Conservation (phyloP, 257 asterid genomes). For the Fraxinus pennsylvanica region DNA sequence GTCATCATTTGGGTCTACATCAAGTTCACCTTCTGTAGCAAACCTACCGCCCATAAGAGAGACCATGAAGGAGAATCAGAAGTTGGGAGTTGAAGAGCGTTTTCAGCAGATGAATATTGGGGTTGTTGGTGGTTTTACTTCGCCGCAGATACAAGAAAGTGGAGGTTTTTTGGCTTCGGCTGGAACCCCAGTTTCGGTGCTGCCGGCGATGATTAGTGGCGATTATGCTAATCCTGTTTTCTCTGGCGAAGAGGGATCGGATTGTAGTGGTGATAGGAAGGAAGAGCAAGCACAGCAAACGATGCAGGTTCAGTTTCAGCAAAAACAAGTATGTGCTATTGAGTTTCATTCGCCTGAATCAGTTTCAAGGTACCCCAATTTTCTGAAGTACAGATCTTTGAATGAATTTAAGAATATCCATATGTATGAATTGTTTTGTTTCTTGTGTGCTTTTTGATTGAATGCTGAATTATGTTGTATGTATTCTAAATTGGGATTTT, state of each 20-base stretch:
- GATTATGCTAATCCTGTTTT: slow-evolving; percentile 50
- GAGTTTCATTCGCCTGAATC: slow-evolving; percentile 87
- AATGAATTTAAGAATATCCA: neutral
- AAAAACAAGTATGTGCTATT: slow-evolving; percentile 42
- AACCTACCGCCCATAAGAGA: slow-evolving; percentile 80
- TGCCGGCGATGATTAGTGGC: slow-evolving; percentile 53
- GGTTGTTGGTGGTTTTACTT: slow-evolving; percentile 8
- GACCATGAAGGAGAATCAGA: slow-evolving; percentile 58
- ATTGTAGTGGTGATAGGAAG: slow-evolving; percentile 58
- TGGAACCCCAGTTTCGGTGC: slow-evolving; percentile 36
- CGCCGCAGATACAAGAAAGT: slow-evolving; percentile 49
- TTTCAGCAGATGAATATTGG: too few species aligned
- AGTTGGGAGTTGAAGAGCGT: slow-evolving; percentile 17
- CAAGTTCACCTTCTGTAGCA: slow-evolving; percentile 67
- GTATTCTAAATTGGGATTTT: slow-evolving; percentile 27
- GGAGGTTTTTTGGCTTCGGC: slow-evolving; percentile 39
- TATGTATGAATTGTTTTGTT: neutral
- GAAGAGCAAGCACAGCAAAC: slow-evolving; percentile 49
- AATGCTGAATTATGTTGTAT: neutral
- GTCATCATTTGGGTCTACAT: slow-evolving; percentile 86
- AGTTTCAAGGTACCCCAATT: slow-evolving; percentile 68
- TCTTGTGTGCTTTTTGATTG: neutral
- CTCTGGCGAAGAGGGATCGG: slow-evolving; percentile 79
- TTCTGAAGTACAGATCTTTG: neutral
- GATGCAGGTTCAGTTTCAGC: slow-evolving; percentile 48